Percentiles rank a stretch among this genome's conserved stretches.
phyloP scores from a whole-genome alignment of 169 alveolate genomes.

The Plasmodium knowlesi region DNA sequence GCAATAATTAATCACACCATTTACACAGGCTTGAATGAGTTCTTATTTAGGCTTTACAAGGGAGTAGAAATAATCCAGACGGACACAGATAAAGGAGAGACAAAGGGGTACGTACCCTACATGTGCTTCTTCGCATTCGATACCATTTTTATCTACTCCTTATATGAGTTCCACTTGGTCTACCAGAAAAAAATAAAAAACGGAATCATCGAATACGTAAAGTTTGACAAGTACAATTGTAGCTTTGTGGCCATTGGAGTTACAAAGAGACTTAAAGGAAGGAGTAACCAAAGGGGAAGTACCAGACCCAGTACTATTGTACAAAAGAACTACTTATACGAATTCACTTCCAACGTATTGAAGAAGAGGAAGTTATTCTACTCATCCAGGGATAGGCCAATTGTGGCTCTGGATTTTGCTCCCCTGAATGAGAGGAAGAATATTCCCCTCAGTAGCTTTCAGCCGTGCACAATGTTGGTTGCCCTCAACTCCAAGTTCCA shows the following conservation, averaged over 20 bases:
- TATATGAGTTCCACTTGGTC: slow-evolving; percentile 37
- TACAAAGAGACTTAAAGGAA: slow-evolving; percentile 6
- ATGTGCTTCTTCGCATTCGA: slow-evolving; percentile 43
- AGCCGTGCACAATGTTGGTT: slow-evolving; percentile 12
- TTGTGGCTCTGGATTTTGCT: slow-evolving; percentile 42
- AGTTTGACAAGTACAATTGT: slow-evolving; percentile 21
- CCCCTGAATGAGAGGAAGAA: slow-evolving; percentile 25
- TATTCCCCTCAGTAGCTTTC: background rate
- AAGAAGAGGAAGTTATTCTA: slow-evolving; percentile 48
- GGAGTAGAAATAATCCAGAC: slow-evolving; percentile 34
- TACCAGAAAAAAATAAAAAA: slow-evolving; percentile 20
- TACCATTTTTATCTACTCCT: slow-evolving; percentile 25
- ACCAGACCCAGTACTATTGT: background rate
- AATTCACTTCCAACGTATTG: slow-evolving; percentile 20
- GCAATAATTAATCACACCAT: slow-evolving; percentile 49
- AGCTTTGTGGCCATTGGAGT: slow-evolving; percentile 37
- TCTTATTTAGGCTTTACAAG: slow-evolving; percentile 31
- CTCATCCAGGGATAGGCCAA: slow-evolving; percentile 31
- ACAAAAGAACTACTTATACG: slow-evolving; percentile 46
- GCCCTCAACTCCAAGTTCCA: slow-evolving; percentile 59
- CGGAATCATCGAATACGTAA: slow-evolving; percentile 47
- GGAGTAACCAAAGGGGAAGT: background rate
- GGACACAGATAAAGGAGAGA: background rate
- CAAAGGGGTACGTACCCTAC: background rate
- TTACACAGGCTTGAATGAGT: slow-evolving; percentile 25